Conservation (phyloP, 2,329 filamentous ascomycete species). For the Calonectria multiphialidica region DNA sequence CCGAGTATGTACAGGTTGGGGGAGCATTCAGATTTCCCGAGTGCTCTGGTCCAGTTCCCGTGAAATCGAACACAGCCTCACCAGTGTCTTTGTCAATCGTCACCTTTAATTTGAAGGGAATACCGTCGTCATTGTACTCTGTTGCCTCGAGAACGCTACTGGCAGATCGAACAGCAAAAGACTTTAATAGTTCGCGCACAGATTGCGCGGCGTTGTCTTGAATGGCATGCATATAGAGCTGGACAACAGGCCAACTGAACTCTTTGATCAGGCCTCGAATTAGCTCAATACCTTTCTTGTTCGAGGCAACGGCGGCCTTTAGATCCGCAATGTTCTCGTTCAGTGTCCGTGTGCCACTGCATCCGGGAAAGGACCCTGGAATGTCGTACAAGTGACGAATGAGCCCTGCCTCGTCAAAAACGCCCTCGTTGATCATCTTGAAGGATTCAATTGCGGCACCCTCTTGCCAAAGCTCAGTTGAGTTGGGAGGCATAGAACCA, state of each 20-base stretch:
- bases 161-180: constrained; percentile 76
- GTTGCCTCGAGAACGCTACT: constrained; percentile 78
- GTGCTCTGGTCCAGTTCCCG: constrained; percentile 45
- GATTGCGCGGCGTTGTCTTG: constrained; percentile 84
- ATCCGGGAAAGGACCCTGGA: constrained; percentile 38
- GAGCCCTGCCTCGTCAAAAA: constrained; percentile 57
- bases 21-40: constrained; percentile 47
- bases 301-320: constrained; percentile 87
- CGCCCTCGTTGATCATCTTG: constrained; percentile 43
- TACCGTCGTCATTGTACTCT: constrained; percentile 90
- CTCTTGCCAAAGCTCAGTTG: constrained; percentile 69
- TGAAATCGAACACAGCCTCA: constrained; percentile 74
- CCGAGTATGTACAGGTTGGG: constrained; percentile 45
- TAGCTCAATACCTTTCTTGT: constrained; percentile 84
- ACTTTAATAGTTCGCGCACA: constrained; percentile 79
- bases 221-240: constrained; percentile 87
- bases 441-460: constrained; percentile 65
- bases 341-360: constrained; percentile 75
- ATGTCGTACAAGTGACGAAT: constrained; percentile 69
- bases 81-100: constrained; percentile 81
- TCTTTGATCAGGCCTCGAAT: constrained; percentile 82
- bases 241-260: constrained; percentile 81
- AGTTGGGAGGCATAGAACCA: constrained; percentile 81
- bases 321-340: constrained; percentile 89
- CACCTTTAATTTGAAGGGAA: constrained; percentile 79